A percentile compares a stretch with the other conserved stretches of the same genome.
Conservation (phyloP, 306 rosid genomes). For the Vigna angularis region DNA sequence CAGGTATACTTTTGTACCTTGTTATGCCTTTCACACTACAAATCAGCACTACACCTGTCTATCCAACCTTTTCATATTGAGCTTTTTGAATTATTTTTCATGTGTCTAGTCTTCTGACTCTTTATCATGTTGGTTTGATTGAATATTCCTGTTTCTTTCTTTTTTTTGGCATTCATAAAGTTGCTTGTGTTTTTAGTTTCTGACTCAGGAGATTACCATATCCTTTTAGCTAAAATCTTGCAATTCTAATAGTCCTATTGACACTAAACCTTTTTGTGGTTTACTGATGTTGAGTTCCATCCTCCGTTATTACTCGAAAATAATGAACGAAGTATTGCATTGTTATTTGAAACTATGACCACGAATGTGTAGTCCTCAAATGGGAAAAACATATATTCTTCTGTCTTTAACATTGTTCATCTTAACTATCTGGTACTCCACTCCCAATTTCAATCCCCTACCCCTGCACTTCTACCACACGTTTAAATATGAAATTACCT, state of each 20-base stretch:
- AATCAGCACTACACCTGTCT: conserved; percentile 26
- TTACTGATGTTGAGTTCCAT: conserved; percentile 30
- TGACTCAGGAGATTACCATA: conserved; percentile 21
- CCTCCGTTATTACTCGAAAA: conserved; percentile 10
- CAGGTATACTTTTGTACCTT: conserved; percentile 65
- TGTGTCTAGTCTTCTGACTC: conserved; percentile 1
- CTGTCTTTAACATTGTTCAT: neutral
- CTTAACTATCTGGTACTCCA: neutral
- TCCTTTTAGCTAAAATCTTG: conserved; percentile 30
- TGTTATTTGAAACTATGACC: conserved; percentile 13
- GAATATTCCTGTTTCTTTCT: neutral
- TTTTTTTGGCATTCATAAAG: neutral
- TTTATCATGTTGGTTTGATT: conserved; percentile 27
- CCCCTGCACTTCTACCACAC: conserved; percentile 6
- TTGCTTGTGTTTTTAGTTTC: neutral
- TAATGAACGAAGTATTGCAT: neutral
- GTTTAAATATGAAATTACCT: conserved; percentile 9
- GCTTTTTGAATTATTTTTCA: conserved; percentile 26
- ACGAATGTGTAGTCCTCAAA: neutral
- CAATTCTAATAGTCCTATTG: conserved; percentile 13
- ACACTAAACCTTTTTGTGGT: conserved; percentile 22
- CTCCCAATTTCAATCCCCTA: neutral
- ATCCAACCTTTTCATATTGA: neutral
- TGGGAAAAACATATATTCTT: neutral
- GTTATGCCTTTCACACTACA: conserved; percentile 16